Percentiles rank a stretch among this genome's conserved stretches.
Conservation (phyloP, 495 filamentous ascomycete genomes). For the Aspergillus carlsbadensis region DNA sequence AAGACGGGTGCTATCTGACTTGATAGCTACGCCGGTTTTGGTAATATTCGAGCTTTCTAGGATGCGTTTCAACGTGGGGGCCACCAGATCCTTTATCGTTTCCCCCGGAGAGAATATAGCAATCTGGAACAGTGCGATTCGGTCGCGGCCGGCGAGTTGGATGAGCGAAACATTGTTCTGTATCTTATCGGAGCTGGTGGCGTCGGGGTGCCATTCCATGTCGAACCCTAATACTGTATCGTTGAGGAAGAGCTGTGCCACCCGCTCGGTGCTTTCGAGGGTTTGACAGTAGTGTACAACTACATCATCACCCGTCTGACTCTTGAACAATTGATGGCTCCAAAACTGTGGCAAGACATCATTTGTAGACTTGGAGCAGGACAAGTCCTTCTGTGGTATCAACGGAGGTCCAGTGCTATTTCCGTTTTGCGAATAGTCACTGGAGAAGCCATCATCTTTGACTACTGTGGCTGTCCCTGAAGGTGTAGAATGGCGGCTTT, state of each 20-base stretch:
- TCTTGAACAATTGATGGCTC: conserved; percentile 64
- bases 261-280: conserved; percentile 61
- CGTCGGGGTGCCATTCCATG: conserved; percentile 73
- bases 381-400: neutral
- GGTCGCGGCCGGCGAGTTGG: conserved; percentile 74
- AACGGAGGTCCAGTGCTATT: neutral
- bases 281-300: conserved; percentile 75
- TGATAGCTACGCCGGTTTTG: conserved; percentile 77
- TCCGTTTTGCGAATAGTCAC: neutral
- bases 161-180: conserved; percentile 72
- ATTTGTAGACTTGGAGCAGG: neutral
- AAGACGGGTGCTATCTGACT: conserved; percentile 70
- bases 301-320: conserved; percentile 46
- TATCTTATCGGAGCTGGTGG: conserved; percentile 41
- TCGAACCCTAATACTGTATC: conserved; percentile 79
- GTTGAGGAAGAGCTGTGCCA: conserved; percentile 64
- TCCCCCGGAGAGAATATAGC: conserved; percentile 54
- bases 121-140: conserved; percentile 81
- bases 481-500: too few relatives aligned
- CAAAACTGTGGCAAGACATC: conserved; percentile 52
- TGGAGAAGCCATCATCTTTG: neutral
- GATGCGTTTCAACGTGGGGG: conserved; percentile 66
- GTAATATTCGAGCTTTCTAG: conserved; percentile 67
- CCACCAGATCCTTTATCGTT: conserved; percentile 54
- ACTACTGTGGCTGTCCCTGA: too few relatives aligned